phyloP scores from a whole-genome alignment of 2,329 filamentous ascomycete species.

The Ciborinia camelliae region DNA sequence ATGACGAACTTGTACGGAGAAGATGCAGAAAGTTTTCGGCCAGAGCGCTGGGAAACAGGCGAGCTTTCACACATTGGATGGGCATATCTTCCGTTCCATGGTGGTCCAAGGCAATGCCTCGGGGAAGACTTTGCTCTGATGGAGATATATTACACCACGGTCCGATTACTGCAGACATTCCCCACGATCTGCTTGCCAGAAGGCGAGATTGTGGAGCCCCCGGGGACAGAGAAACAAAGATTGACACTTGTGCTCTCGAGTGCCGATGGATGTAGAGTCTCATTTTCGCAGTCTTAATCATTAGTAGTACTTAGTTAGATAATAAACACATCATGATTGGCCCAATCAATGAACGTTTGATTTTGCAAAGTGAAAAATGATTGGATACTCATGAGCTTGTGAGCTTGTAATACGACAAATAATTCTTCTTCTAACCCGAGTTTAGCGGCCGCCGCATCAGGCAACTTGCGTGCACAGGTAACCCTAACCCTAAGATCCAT shows the following conservation, averaged over 20 bases:
- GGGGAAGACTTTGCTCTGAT: slow-evolving; percentile 45
- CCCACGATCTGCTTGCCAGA: slow-evolving; percentile 20
- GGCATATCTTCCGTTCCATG: slow-evolving; percentile 73
- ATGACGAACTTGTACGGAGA: slow-evolving; percentile 61
- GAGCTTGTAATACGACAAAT: too few species aligned
- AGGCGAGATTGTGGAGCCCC: neutral
- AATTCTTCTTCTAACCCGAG: too few species aligned
- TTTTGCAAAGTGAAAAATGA: too few species aligned
- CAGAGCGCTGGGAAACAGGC: slow-evolving; percentile 66
- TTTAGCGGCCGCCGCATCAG: too few species aligned
- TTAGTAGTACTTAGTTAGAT: too few species aligned
- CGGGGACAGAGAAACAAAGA: slow-evolving; percentile 21
- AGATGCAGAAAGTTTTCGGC: slow-evolving; percentile 66
- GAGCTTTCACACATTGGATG: slow-evolving; percentile 52
- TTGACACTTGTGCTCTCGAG: slow-evolving; percentile 21
- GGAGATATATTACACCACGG: slow-evolving; percentile 31
- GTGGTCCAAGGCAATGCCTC: slow-evolving; percentile 66
- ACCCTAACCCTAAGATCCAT: too few species aligned
- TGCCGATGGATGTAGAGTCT: slow-evolving; percentile 18
- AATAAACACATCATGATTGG: too few species aligned
- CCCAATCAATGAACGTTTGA: too few species aligned
- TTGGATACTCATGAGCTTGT: too few species aligned
- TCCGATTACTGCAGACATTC: slow-evolving; percentile 31
- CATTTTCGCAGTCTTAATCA: slow-evolving; percentile 8
- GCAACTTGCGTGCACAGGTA: too few species aligned